Evolutionary conservation across 2,329 filamentous ascomycete species (phyloP), one percentile per base, ranked within the genome.

Genomic region (Pseudogymnoascus destructans): DNA sequence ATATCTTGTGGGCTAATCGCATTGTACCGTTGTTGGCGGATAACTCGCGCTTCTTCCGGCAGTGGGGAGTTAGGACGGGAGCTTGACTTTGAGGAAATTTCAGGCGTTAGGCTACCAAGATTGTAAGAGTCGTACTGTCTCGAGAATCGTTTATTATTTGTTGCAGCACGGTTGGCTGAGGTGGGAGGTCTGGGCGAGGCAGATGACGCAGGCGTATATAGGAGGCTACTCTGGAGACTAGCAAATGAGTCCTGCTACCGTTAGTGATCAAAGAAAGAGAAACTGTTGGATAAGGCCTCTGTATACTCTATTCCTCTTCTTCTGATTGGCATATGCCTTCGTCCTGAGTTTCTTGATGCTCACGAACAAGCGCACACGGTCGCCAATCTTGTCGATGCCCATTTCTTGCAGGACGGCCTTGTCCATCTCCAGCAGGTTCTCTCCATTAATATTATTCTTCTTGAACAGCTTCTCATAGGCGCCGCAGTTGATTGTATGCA

Each of bases 341-440:
- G 85, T 89, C 63, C 88, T 78, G 59, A 93, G 76, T 70, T 89
- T 87, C 74, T 92, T 92, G 69, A 92, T 90, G 64, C 85, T 85
- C 62, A 91, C 79, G 67, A 89, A 91, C 61, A 98, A 85, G 62
- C 92, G 87, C 33, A 98, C 92, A 58, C 93, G 85, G 71, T 98
- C 93, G 63, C 93, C 93, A 63, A 98, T 88, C 73, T 97, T 98
- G 65, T 95, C 95, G 65, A 98, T 92, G 42, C 93, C 93, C 82
- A 98, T 95, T 71, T 98, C 93, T 72, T 95, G 95, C 63, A 98
- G 78, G 38, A 95, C 89, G 59, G 90, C 86, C 76, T 95, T 95
- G 72, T 98, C 93, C 78, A 96, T 92, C 73, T 98, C 93, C 65
- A 98, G 79, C 46, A 98, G 77, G 69, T 95, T 96, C 74, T 96